A percentile compares a stretch with the other conserved stretches of the same genome.
Evolutionary conservation across 176 grass and related monocot genomes (phyloP).

Genomic region (Poa pratensis): DNA sequence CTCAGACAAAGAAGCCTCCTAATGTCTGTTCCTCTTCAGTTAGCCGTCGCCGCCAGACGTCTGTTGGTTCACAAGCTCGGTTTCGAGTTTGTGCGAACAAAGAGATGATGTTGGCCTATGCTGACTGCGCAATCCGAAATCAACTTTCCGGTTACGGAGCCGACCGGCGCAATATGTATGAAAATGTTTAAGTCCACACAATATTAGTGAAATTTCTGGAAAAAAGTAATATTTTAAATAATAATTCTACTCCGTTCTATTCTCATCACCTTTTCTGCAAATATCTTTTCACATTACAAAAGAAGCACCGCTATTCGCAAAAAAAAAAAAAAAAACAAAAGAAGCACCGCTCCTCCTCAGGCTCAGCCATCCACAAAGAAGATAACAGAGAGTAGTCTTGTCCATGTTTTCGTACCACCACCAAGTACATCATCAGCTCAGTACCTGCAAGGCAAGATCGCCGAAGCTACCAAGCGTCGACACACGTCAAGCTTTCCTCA

Average conservation of each 20-base stretch:
- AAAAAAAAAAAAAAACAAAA: too few relatives aligned
- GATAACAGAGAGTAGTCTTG: not conserved
- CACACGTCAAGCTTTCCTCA: slow-evolving; percentile 9
- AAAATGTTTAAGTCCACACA: too few relatives aligned
- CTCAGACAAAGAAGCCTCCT: not conserved
- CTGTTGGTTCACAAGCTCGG: not conserved
- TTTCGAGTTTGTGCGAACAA: slow-evolving; percentile 32
- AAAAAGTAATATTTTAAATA: too few relatives aligned
- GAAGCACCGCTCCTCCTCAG: slow-evolving; percentile 5
- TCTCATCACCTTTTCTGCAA: slow-evolving; percentile 30
- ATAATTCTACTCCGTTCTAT: slow-evolving; percentile 15
- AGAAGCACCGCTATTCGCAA: too few relatives aligned
- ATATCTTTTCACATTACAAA: not conserved
- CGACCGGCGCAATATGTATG: too few relatives aligned
- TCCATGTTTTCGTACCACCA: slow-evolving; percentile 1
- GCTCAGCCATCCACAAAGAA: not conserved
- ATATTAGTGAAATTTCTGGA: too few relatives aligned
- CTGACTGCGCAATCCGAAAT: too few relatives aligned
- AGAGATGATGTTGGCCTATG: too few relatives aligned
- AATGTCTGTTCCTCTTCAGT: slow-evolving; percentile 2
- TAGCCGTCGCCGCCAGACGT: not conserved
- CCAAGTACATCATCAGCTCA: slow-evolving; percentile 14
- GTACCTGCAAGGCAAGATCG: not conserved
- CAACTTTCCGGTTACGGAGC: too few relatives aligned
- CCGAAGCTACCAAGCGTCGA: not conserved